Conservation (phyloP, 2,329 filamentous ascomycete genomes). For the Cladosporium sp. region DNA sequence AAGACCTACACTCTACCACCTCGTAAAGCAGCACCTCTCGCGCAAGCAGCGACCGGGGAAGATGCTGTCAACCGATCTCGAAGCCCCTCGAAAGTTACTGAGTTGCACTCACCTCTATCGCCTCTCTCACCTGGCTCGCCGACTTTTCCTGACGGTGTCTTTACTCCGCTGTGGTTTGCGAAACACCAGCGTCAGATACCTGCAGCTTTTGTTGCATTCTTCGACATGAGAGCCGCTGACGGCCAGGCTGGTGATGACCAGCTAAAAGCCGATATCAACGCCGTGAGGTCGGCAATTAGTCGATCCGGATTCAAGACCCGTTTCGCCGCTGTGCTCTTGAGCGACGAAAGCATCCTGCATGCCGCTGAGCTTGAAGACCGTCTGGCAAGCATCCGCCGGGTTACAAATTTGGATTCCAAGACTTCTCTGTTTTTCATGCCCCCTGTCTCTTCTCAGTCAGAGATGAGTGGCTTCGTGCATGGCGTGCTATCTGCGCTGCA, state of each 20-base stretch:
- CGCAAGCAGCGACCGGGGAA: slow-evolving; percentile 41
- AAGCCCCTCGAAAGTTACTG: slow-evolving; percentile 39
- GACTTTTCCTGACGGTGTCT: slow-evolving; percentile 84
- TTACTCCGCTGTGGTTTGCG: slow-evolving; percentile 75
- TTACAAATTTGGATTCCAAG: slow-evolving; percentile 77
- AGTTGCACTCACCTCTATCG: slow-evolving; percentile 88
- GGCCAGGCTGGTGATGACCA: slow-evolving; percentile 71
- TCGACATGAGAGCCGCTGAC: slow-evolving; percentile 59
- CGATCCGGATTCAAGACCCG: slow-evolving; percentile 73
- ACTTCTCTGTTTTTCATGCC: slow-evolving; percentile 77
- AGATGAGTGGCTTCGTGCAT: slow-evolving; percentile 69
- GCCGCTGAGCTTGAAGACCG: slow-evolving; percentile 67
- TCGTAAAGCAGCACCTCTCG: slow-evolving; percentile 58
- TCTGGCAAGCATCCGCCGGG: slow-evolving; percentile 71
- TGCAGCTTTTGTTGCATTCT: slow-evolving; percentile 76
- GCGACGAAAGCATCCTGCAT: slow-evolving; percentile 60
- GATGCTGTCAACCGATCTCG: slow-evolving; percentile 41
- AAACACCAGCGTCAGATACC: slow-evolving; percentile 87
- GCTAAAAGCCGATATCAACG: slow-evolving; percentile 81
- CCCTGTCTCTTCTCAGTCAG: slow-evolving; percentile 64
- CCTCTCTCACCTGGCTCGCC: slow-evolving; percentile 79
- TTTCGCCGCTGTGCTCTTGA: slow-evolving; percentile 70
- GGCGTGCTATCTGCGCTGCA: slow-evolving; percentile 71
- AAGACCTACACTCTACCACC: slow-evolving; percentile 57
- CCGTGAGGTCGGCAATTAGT: slow-evolving; percentile 64